Evolutionary conservation across 176 grass and related monocot species (phyloP), one percentile per base, ranked within the genome.

Genomic region (Dendrocalamus sinicus): DNA sequence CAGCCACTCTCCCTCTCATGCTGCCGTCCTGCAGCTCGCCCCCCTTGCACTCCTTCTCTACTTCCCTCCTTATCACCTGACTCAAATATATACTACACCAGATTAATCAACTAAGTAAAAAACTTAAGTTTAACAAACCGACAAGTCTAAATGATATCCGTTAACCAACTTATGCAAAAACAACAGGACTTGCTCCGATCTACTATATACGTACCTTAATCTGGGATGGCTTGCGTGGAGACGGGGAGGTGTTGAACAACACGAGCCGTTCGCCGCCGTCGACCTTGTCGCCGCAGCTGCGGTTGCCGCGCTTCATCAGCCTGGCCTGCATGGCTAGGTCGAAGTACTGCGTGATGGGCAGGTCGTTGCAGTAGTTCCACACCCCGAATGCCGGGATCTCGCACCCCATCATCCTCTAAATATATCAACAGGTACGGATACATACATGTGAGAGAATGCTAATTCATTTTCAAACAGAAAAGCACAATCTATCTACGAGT

Each of bases 281-380:
- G 20, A 65, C 63, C n/a, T 35, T 45, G 0, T 15, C 82, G 75
- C 67, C 59, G 68, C 72, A 80, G 3, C 84, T 64, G 63, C 51
- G 80, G 72, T 80, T 77, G 76, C 83, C 66, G 78, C 86, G 88
- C 76, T 82, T 85, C 65, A 89, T 83, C 57, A 94, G 79, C 83
- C 88, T 88, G 60, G 90, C 82, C 80, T 92, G 87, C 87, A 92
- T 92, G 30, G 90, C 93, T 6, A 90, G 82, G 70, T 94, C 93
- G 30, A 94, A 94, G 85, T 94, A 92, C 71, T 94, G 93, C 30
- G 90, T 94, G 85, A 94, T 92, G 9, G 93, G 88, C 24, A 92
- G 79, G 62, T 90, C 93, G 35, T 85, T 81, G 81, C 88, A 94
- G 84, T 90, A 87, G 80, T 94, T 91, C 93, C 93, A 94, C 75